These are phyloP conservation scores for Stachybotrys echinatus DNA, from an alignment of 2,329 filamentous ascomycete species.

Conservation along the genomic window DNA sequence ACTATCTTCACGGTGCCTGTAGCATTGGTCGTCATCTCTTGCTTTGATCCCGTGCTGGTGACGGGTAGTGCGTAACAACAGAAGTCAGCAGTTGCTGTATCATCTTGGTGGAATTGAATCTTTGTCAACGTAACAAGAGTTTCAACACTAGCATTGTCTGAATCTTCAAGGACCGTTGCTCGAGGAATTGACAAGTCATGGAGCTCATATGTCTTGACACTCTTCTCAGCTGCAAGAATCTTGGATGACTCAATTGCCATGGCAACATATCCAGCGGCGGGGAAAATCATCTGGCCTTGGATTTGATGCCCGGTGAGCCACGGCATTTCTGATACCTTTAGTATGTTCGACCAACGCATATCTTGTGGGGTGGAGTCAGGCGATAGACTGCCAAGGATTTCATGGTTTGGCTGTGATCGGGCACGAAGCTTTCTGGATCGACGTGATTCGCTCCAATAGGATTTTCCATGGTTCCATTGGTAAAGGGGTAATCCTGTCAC, in stretches of 20 bases:
- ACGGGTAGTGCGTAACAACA: background rate
- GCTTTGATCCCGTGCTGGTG: background rate
- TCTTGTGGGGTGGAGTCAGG: conserved; percentile 4
- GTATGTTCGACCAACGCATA: conserved; percentile 17
- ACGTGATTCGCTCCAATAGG: conserved; percentile 26
- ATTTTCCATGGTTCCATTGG: conserved; percentile 29
- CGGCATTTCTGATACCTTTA: conserved; percentile 16
- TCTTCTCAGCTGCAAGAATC: conserved; percentile 2
- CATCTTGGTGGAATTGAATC: conserved; percentile 3
- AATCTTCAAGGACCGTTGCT: conserved; percentile 8
- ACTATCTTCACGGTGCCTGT: background rate
- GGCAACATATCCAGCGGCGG: conserved; percentile 28
- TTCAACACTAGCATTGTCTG: conserved; percentile 7
- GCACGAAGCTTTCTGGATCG: conserved; percentile 16
- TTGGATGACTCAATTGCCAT: conserved; percentile 27
- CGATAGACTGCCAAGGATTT: conserved; percentile 27
- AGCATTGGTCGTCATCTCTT: background rate
- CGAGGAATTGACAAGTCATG: conserved; percentile 7
- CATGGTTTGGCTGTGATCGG: conserved; percentile 22
- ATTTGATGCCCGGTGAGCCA: conserved; percentile 34
- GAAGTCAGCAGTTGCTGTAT: conserved; percentile 3
- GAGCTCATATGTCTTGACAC: conserved; percentile 2
- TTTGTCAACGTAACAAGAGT: conserved; percentile 6
- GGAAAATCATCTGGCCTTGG: conserved; percentile 30
- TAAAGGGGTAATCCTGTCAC: conserved; percentile 28